phyloP scores from a whole-genome alignment of 352 stramenopile genomes.

The Pythium aquatile region DNA sequence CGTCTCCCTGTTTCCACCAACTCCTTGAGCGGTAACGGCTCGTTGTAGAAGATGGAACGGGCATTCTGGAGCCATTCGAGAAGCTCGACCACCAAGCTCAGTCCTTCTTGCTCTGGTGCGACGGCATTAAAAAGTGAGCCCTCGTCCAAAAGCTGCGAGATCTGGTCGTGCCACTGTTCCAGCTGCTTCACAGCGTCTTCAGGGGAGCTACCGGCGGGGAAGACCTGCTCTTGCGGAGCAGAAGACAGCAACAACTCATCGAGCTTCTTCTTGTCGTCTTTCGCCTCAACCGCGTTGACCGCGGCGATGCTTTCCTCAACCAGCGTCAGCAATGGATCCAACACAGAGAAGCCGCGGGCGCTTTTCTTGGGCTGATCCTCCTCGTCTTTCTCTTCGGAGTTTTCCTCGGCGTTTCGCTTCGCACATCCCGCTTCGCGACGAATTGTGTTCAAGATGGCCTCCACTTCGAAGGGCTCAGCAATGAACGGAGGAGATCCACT shows the following conservation, averaged over 20 bases:
- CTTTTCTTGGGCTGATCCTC: conserved; percentile 20
- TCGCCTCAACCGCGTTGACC: conserved; percentile 64
- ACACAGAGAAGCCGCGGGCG: conserved; percentile 32
- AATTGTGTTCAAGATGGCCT: conserved; percentile 63
- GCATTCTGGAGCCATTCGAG: conserved; percentile 78
- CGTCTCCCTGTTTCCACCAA: conserved; percentile 52
- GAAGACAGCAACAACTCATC: conserved; percentile 46
- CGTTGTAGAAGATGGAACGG: conserved; percentile 79
- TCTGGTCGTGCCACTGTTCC: conserved; percentile 63
- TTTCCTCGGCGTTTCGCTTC: conserved; percentile 13
- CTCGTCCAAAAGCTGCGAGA: conserved; percentile 58
- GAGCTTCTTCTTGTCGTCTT: conserved; percentile 66
- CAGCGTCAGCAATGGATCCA: conserved; percentile 61
- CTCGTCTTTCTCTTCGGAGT: conserved; percentile 20
- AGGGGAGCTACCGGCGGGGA: conserved; percentile 25
- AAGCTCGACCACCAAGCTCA: conserved; percentile 53
- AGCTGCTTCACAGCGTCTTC: conserved; percentile 75
- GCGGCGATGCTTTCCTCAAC: conserved; percentile 61
- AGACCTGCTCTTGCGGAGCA: conserved; percentile 24
- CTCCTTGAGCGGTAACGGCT: conserved; percentile 58
- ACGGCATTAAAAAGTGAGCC: conserved; percentile 65
- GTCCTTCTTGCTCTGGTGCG: conserved; percentile 50
- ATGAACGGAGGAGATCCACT: conserved; percentile 7
- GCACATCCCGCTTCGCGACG: conserved; percentile 71
- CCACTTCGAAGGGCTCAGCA: conserved; percentile 33